phyloP scores from a whole-genome alignment of 176 grass and related monocot genomes.

The Carex kokanica region DNA sequence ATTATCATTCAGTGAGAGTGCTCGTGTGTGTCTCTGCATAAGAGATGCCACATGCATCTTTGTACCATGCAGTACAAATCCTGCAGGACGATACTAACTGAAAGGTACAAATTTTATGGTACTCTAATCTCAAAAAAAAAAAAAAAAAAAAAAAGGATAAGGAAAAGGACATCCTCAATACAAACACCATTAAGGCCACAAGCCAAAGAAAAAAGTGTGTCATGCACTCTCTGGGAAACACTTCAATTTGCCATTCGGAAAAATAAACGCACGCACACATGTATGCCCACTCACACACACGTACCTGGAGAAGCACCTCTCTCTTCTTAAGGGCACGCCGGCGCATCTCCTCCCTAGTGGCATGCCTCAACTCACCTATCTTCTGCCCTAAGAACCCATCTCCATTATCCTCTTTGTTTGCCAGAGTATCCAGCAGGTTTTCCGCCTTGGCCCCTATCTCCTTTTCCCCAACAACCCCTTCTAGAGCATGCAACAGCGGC shows the following conservation, averaged over 20 bases:
- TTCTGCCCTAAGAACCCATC: conserved; percentile 80
- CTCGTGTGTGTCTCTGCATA: not conserved
- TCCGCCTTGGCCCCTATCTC: conserved; percentile 95
- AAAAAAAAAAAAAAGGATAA: no score
- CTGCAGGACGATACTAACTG: not conserved
- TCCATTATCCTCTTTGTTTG: conserved; percentile 91
- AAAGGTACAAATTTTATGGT: not conserved
- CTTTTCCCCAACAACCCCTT: conserved; percentile 86
- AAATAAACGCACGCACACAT: not conserved
- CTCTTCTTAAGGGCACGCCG: conserved; percentile 80
- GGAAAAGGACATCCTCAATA: not conserved
- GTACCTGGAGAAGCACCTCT: conserved; percentile 72
- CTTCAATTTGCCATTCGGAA: not conserved
- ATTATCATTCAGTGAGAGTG: not conserved
- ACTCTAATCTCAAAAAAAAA: not conserved
- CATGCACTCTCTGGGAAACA: not conserved
- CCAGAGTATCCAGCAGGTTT: conserved; percentile 92
- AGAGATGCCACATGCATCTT: not conserved
- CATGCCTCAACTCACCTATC: conserved; percentile 74
- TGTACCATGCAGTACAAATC: not conserved
- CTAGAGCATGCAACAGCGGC: conserved; percentile 87
- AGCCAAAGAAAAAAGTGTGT: not conserved
- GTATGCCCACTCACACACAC: not conserved
- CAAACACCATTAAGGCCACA: not conserved
- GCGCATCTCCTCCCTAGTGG: conserved; percentile 88